Conservation (phyloP, 257 asterid species). For the Dorcoceras hygrometricum region DNA sequence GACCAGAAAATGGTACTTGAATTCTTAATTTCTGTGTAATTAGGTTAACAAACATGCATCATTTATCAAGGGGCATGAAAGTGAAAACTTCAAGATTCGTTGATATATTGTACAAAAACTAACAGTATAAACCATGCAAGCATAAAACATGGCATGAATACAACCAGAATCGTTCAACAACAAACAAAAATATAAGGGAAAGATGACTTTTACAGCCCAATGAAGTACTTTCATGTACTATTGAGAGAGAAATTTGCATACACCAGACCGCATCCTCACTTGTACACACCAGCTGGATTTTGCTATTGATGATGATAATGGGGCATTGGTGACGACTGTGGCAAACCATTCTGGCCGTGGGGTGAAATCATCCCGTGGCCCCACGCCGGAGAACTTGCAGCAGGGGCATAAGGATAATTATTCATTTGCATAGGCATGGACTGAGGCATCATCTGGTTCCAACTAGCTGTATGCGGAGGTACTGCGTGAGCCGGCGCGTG, state of each 20-base stretch:
- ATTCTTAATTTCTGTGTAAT: background rate
- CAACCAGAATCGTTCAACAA: background rate
- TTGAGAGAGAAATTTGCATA: background rate
- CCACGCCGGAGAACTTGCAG: constrained; percentile 40
- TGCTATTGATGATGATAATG: constrained; percentile 62
- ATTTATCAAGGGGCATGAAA: background rate
- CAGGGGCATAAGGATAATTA: constrained; percentile 41
- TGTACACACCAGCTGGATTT: constrained; percentile 14
- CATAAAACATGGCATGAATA: background rate
- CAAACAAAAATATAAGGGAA: background rate
- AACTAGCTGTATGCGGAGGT: constrained; percentile 59
- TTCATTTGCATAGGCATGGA: background rate
- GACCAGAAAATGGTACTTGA: background rate
- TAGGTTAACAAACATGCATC: background rate
- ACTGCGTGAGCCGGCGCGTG: constrained; percentile 38
- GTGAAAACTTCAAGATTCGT: background rate
- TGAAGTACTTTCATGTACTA: background rate
- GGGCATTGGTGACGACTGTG: constrained; percentile 56
- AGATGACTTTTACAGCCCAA: background rate
- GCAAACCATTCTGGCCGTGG: constrained; percentile 54
- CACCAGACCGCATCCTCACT: constrained; percentile 8
- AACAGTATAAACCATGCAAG: background rate
- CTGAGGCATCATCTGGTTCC: constrained; percentile 53
- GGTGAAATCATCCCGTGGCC: constrained; percentile 49
- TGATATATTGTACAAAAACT: background rate